These are phyloP conservation scores for Calonectria ilicicola DNA, from an alignment of 2,329 filamentous ascomycete genomes.

Conservation along the genomic window DNA sequence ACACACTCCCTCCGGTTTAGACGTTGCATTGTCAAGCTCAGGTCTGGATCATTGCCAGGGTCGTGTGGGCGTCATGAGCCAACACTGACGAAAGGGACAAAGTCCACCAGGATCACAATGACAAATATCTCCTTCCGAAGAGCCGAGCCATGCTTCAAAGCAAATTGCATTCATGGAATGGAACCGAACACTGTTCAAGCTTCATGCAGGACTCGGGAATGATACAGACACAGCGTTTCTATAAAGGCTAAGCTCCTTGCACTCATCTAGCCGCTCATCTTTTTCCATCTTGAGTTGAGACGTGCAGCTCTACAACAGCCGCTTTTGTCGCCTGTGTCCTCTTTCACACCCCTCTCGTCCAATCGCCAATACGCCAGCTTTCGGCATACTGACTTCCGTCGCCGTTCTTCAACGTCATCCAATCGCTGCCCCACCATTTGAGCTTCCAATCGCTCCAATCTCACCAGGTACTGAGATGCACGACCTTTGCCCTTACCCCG, in stretches of 20 bases:
- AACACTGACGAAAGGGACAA: slow-evolving; percentile 37
- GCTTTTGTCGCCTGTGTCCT: not conserved
- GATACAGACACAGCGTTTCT: not conserved
- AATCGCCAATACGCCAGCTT: slow-evolving; percentile 26
- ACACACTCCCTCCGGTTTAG: not conserved
- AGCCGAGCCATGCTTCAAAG: slow-evolving; percentile 10
- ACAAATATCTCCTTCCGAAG: slow-evolving; percentile 13
- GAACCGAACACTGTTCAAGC: not conserved
- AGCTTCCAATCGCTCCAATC: slow-evolving; percentile 28
- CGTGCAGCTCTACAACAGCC: slow-evolving; percentile 8
- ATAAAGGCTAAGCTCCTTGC: slow-evolving; percentile 14
- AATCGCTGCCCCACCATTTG: slow-evolving; percentile 42
- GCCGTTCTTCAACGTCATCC: slow-evolving; percentile 43
- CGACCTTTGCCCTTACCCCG: slow-evolving; percentile 38
- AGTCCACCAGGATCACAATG: not conserved
- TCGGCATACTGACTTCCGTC: not conserved
- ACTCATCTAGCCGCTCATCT: not conserved
- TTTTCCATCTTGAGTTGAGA: slow-evolving; percentile 22
- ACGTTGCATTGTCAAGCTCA: not conserved
- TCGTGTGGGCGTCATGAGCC: slow-evolving; percentile 34
- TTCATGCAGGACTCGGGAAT: not conserved
- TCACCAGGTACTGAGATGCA: slow-evolving; percentile 20
- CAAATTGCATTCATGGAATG: not conserved
- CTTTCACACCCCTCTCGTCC: slow-evolving; percentile 14
- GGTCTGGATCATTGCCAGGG: slow-evolving; percentile 6